These are phyloP conservation scores for Penicillium hordei DNA, from an alignment of 2,329 filamentous ascomycete species.

Conservation along the genomic window DNA sequence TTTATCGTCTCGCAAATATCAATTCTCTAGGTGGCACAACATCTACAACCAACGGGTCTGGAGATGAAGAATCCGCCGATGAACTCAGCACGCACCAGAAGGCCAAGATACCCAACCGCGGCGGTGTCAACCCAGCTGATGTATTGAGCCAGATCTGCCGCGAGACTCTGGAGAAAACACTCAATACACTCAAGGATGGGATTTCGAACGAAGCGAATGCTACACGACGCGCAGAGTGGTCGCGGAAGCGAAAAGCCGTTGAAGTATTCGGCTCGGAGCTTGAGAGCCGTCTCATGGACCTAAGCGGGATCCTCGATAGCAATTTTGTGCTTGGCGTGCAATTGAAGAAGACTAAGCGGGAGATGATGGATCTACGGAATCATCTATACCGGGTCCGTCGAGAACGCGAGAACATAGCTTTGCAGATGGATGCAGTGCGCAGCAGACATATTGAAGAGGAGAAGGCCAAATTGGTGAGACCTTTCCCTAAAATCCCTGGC, in stretches of 20 bases:
- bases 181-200: conserved; percentile 43
- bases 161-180: conserved; percentile 50
- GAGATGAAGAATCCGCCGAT: conserved; percentile 30
- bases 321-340: conserved; percentile 49
- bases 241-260: conserved; percentile 49
- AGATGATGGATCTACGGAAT: conserved; percentile 47
- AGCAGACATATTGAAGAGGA: conserved; percentile 43
- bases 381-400: conserved; percentile 51
- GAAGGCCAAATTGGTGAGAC: conserved; percentile 35
- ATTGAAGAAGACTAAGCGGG: conserved; percentile 46
- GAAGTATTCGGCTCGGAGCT: conserved; percentile 51
- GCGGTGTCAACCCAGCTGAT: conserved; percentile 53
- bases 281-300: conserved; percentile 50
- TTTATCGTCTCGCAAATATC: conserved; percentile 43
- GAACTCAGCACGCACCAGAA: conserved; percentile 35
- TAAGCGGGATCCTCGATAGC: conserved; percentile 54
- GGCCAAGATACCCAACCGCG: conserved; percentile 40
- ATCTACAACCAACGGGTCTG: conserved; percentile 20
- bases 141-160: conserved; percentile 53
- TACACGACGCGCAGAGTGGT: conserved; percentile 42
- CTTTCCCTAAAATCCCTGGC: background rate
- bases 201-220: conserved; percentile 43
- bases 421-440: conserved; percentile 52
- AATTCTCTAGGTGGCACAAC: conserved; percentile 30
- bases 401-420: conserved; percentile 50